phyloP scores from a whole-genome alignment of 352 stramenopile genomes.

The Phytophthora idaei region DNA sequence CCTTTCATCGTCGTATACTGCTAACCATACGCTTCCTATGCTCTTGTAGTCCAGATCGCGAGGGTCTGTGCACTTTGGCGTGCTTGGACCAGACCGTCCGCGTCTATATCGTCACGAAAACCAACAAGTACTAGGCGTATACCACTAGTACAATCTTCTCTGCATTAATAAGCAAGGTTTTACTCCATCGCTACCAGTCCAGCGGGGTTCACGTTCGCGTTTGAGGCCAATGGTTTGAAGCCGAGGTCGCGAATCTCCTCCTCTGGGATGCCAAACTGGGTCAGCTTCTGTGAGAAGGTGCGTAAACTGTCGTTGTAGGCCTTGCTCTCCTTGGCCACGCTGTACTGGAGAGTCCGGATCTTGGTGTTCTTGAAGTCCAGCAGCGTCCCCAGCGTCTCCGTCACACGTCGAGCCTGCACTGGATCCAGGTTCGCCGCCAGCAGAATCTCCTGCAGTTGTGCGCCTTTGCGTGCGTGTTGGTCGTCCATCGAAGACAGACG shows the following conservation, averaged over 20 bases:
- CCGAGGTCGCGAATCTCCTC: constrained; percentile 72
- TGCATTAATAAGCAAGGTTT: constrained; percentile 15
- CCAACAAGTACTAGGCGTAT: constrained; percentile 89
- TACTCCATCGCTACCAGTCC: constrained; percentile 75
- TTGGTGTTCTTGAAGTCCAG: constrained; percentile 66
- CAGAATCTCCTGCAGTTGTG: constrained; percentile 74
- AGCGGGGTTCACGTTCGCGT: constrained; percentile 67
- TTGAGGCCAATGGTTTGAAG: constrained; percentile 62
- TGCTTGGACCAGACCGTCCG: constrained; percentile 96
- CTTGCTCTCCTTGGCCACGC: constrained; percentile 76
- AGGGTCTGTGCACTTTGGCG: constrained; percentile 91
- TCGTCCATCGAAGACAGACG: constrained; percentile 74
- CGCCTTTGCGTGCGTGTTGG: constrained; percentile 77
- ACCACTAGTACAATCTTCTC: constrained; percentile 15
- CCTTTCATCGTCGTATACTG: background rate
- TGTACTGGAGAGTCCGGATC: constrained; percentile 69
- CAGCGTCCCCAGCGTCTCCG: constrained; percentile 65
- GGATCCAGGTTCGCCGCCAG: constrained; percentile 75
- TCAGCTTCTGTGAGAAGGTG: constrained; percentile 74
- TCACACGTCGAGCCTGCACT: constrained; percentile 70
- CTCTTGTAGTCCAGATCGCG: constrained; percentile 80
- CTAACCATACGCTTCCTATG: constrained; percentile 4
- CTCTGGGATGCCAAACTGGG: constrained; percentile 70
- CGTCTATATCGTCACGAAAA: constrained; percentile 96
- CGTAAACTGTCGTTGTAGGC: constrained; percentile 79